Evolutionary conservation across 2,329 filamentous ascomycete species (phyloP).

Genomic region (Knufia fluminis): DNA sequence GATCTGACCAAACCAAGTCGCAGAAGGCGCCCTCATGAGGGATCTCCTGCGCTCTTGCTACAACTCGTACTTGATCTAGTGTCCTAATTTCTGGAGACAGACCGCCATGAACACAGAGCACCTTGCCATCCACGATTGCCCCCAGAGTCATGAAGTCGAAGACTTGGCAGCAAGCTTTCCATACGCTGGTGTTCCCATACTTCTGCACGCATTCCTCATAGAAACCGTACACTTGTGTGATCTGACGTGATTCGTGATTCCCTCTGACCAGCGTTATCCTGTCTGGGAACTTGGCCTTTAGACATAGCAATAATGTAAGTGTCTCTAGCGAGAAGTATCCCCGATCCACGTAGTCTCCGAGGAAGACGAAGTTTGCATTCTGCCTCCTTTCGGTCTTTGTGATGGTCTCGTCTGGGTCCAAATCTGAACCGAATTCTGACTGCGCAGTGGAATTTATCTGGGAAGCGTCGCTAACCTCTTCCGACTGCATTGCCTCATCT

Average conservation of each 20-base stretch:
- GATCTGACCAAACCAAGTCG: constrained; percentile 68
- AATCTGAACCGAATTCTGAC: constrained; percentile 27
- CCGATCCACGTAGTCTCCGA: constrained; percentile 65
- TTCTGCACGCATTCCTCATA: constrained; percentile 71
- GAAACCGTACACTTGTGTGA: constrained; percentile 70
- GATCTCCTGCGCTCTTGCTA: constrained; percentile 65
- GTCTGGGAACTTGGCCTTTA: constrained; percentile 52
- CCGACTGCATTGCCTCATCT: constrained; percentile 12
- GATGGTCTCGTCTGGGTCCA: constrained; percentile 28
- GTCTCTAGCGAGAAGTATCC: constrained; percentile 68
- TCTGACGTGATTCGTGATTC: constrained; percentile 68
- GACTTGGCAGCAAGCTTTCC: constrained; percentile 70
- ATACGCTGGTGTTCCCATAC: constrained; percentile 68
- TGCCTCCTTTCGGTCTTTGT: constrained; percentile 39
- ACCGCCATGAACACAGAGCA: constrained; percentile 64
- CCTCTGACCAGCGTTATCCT: constrained; percentile 64
- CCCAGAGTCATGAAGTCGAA: constrained; percentile 69
- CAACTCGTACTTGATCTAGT: constrained; percentile 64
- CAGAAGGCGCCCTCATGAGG: constrained; percentile 70
- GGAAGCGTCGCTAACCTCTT: constrained; percentile 33
- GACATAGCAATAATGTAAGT: constrained; percentile 50
- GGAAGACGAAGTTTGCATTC: constrained; percentile 62
- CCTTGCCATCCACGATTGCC: constrained; percentile 64
- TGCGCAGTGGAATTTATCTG: constrained; percentile 40
- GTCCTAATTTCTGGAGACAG: constrained; percentile 65